Base-by-base conservation (phyloP, 1,284 basidiomycete species). In the Sporisorium sorghi region DNA sequence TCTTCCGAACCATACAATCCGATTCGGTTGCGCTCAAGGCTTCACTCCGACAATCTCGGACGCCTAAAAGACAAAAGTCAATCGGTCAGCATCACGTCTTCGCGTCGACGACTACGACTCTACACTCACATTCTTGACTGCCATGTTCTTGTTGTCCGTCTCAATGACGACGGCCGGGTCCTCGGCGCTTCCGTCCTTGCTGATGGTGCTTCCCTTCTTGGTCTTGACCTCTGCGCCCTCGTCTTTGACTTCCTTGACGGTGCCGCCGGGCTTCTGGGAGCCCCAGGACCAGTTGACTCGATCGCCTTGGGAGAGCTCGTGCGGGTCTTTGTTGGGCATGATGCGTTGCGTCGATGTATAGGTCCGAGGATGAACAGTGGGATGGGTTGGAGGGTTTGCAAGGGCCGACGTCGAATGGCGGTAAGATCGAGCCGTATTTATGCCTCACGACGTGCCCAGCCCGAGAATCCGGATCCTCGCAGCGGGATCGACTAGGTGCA, bases 241-340 rank as follows among this genome's bases (percentile, higher is more conserved):
- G 10, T 80, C 77, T 17, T 66, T 59, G 39, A 80, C 77, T 21
- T 77, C 75, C 52, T 75, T 66, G 37, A 80, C 79, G 1, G 54
- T 66, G n/a, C 79, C 79, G 3, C 37, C 55, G n/a, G 79, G 79
- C 23, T 68, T 62, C 30, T 72, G 69, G 6, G 40, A 47, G 7
- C 76, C 76, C 76, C 76, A 78, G 24, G 64, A 63, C 76, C 76
- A 78, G 9, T 63, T 55, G 2, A 79, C 78, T 6, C 73, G 24
- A 37, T 79, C 63, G 1, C 78, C 78, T 39, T 71, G 58, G 19
- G 46, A 52, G 11, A 76, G 65, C 17, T 54, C 40, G 49, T 76
- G 69, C 12, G 73, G 46, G 48, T 76, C 69, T 1, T 23, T 50
- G 26, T 53, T 59, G 32, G 64, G 43, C 58, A 67, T 67, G 28